Conservation (phyloP, 345 rosid genomes). For the Dovyalis caffra region DNA sequence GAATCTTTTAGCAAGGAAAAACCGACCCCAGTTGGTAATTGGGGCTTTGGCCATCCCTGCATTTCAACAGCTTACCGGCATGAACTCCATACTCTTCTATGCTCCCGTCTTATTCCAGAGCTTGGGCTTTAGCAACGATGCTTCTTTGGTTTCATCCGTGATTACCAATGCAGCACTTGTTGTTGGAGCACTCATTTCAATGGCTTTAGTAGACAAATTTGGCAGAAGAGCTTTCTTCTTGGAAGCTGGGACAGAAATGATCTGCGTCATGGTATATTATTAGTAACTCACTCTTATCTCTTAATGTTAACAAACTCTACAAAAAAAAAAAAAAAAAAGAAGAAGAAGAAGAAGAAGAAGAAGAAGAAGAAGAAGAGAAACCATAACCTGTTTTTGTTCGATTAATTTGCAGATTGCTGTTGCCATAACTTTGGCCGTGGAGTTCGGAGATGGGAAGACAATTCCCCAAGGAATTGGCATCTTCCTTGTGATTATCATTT, state of each 20-base stretch:
- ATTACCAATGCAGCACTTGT: slow-evolving; percentile 39
- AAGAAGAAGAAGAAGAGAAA: too few relatives aligned
- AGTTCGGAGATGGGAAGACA: slow-evolving; percentile 17
- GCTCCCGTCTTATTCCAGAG: slow-evolving; percentile 54
- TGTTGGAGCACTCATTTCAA: slow-evolving; percentile 31
- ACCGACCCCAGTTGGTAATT: slow-evolving; percentile 30
- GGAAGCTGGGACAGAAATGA: slow-evolving; percentile 45
- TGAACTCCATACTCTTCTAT: too few relatives aligned
- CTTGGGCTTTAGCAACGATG: slow-evolving; percentile 42
- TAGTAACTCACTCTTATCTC: neutral
- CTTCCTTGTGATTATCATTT: slow-evolving; percentile 15
- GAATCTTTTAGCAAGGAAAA: slow-evolving; percentile 22
- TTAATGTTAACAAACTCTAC: neutral
- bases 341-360: too few relatives aligned
- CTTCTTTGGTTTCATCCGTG: slow-evolving; percentile 36
- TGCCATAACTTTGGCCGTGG: slow-evolving; percentile 9
- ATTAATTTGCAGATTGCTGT: slow-evolving; percentile 10
- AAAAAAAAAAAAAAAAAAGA: too few relatives aligned
- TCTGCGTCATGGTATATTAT: slow-evolving; percentile 35
- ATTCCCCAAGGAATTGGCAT: slow-evolving; percentile 11
- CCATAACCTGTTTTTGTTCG: neutral
- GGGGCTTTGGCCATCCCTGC: slow-evolving; percentile 38
- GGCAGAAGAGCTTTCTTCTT: slow-evolving; percentile 47
- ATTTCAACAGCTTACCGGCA: slow-evolving; percentile 51
- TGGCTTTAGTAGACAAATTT: slow-evolving; percentile 29